Conservation (phyloP, 2,329 filamentous ascomycete genomes). For the Lachnellula subtilissima region DNA sequence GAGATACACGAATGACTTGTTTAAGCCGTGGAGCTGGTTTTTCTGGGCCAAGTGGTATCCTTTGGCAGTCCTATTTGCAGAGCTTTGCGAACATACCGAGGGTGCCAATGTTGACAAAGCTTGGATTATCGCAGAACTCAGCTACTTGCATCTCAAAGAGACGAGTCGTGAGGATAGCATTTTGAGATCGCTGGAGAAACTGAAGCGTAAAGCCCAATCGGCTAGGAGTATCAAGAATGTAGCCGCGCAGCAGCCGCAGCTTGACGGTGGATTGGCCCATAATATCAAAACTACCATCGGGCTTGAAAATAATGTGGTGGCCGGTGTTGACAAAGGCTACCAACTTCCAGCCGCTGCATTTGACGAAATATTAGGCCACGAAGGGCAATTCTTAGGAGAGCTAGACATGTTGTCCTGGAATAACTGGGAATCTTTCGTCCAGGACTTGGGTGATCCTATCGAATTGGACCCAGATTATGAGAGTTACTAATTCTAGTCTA, state of each 20-base stretch:
- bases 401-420: slow-evolving; percentile 1
- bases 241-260: too few relatives aligned
- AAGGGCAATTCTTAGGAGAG: neutral
- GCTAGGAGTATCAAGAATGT: neutral
- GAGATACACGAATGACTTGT: neutral
- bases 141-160: neutral
- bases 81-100: slow-evolving; percentile 2
- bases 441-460: slow-evolving; percentile 4
- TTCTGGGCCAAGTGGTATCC: slow-evolving; percentile 7
- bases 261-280: too few relatives aligned
- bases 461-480: neutral
- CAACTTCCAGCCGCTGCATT: too few relatives aligned
- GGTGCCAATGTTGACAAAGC: slow-evolving; percentile 1
- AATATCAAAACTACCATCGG: neutral
- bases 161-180: neutral
- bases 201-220: slow-evolving; percentile 1
- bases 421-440: slow-evolving; percentile 3
- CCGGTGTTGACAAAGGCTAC: too few relatives aligned
- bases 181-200: neutral
- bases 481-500: neutral
- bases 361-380: neutral
- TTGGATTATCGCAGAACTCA: neutral
- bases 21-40: slow-evolving; percentile 3
- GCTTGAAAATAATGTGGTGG: too few relatives aligned
- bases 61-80: slow-evolving; percentile 1